Evolutionary conservation across 352 stramenopile genomes (phyloP), one percentile per base, ranked within the genome.

Genomic region (Globisporangium ultimum): DNA sequence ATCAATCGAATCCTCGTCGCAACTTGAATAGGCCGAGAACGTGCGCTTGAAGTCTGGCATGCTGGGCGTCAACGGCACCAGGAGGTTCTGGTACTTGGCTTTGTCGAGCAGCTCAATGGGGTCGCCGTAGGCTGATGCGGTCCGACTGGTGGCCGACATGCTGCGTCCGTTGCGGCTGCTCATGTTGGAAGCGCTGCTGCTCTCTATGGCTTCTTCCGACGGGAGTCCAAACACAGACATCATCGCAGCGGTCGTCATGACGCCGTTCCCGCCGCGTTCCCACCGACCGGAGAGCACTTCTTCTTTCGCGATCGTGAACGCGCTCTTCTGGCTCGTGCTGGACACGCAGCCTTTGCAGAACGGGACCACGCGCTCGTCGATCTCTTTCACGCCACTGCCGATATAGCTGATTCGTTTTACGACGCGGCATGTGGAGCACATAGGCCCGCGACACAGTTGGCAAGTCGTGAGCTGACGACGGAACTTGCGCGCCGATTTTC

Each of bases 401-500:
- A 50, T 40, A 47, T 43, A 63, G 40, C 56, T 57, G 48, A 63
- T 34, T 22, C 49, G 55, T 48, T 57, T 63, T 14, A 20, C 21
- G 9, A 63, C 48, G 38, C 56, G 48, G n/a, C 56, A 63, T 21
- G 22, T 48, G 20, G 56, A 57, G 28, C 56, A 63, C 56, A 63
- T 50, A 14, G 24, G 5, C n/a, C 34, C 22, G 7, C 18, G 8
- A 48, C 56, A 63, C 12, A 63, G 36, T 20, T 32, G 21, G 42
- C 56, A 63, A 2, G 18, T 4, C 17, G n/a, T 43, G 22, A 60
- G 36, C 17, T 60, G 43, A 11, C 53, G 43, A 11, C 53, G 53
- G 40, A 36, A 61, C 9, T 17, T 15, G 15, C 47, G 41, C 38
- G 48, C 12, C 7, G 48, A 38, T 46, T 55, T 54, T 11, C 55